phyloP scores from a whole-genome alignment of 345 rosid species.

The Lepidium sativum region DNA sequence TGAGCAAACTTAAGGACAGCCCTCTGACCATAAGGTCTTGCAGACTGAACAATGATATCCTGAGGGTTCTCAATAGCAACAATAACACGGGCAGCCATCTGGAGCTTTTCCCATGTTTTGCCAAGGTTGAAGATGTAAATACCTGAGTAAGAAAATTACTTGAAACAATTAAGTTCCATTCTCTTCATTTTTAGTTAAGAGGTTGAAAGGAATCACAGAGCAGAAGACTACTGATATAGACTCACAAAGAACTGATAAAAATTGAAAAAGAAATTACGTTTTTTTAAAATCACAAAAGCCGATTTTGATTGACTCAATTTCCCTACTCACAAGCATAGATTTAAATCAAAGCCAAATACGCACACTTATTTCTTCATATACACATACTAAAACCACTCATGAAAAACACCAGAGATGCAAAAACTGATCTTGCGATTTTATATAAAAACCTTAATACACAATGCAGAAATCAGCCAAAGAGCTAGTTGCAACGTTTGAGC shows the following conservation, averaged over 20 bases:
- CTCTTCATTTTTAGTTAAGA: no score
- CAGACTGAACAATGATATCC: slow-evolving; percentile 93
- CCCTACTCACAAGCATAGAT: background rate
- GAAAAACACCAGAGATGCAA: background rate
- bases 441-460: background rate
- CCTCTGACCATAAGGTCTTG: slow-evolving; percentile 96
- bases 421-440: background rate
- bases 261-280: no score
- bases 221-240: background rate
- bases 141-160: slow-evolving; percentile 28
- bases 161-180: background rate
- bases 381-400: background rate
- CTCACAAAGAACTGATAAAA: background rate
- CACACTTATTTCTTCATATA: background rate
- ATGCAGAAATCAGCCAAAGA: no score
- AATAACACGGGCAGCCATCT: slow-evolving; percentile 77
- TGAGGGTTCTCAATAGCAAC: slow-evolving; percentile 82
- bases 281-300: background rate
- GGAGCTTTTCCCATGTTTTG: slow-evolving; percentile 91
- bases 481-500: no score
- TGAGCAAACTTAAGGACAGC: slow-evolving; percentile 93
- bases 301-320: background rate
- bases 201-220: no score
- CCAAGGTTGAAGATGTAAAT: slow-evolving; percentile 88
- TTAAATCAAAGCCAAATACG: background rate